A percentile compares a stretch with the other conserved stretches of the same genome.
Evolutionary conservation across 192 early-diverging fungal species (phyloP).

Genomic region (Lobosporangium transversale): DNA sequence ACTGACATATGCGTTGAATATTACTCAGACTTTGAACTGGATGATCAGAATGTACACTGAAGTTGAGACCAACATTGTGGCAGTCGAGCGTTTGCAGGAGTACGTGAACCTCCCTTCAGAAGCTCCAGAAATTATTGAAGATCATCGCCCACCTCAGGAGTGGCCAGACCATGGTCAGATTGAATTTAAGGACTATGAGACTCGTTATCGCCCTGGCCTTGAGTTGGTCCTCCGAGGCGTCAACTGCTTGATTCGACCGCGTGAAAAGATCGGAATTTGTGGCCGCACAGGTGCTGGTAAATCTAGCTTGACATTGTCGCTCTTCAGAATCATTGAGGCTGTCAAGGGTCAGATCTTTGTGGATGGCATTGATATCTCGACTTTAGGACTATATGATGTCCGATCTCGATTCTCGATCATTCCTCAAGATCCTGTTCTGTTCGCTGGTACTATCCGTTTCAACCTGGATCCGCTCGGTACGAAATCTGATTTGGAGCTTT

Average conservation of each 20-base stretch:
- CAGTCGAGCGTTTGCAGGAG: conserved; percentile 83
- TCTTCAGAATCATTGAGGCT: conserved; percentile 63
- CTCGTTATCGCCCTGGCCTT: conserved; percentile 84
- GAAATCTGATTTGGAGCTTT: conserved; percentile 65
- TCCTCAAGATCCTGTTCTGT: conserved; percentile 80
- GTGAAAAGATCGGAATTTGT: conserved; percentile 84
- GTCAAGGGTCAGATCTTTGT: conserved; percentile 63
- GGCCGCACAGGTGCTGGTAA: conserved; percentile 66
- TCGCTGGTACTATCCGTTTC: conserved; percentile 67
- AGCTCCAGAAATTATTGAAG: conserved; percentile 78
- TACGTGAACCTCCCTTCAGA: conserved; percentile 84
- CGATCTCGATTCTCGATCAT: conserved; percentile 77
- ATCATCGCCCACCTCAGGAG: conserved; percentile 59
- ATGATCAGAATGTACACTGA: conserved; percentile 88
- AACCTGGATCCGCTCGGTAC: conserved; percentile 66
- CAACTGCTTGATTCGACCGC: conserved; percentile 53
- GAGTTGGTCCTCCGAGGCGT: conserved; percentile 82
- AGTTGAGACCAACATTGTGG: conserved; percentile 85
- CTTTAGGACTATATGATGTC: conserved; percentile 67
- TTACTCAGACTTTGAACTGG: conserved; percentile 90
- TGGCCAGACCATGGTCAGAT: conserved; percentile 88
- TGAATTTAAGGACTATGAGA: conserved; percentile 80
- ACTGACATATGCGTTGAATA: conserved; percentile 73
- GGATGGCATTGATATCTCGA: conserved; percentile 54
- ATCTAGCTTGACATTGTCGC: conserved; percentile 58